Evolutionary conservation across 768 basidiomycete species (phyloP), one percentile per base, ranked within the genome.

Genomic region (Suillus lakei): DNA sequence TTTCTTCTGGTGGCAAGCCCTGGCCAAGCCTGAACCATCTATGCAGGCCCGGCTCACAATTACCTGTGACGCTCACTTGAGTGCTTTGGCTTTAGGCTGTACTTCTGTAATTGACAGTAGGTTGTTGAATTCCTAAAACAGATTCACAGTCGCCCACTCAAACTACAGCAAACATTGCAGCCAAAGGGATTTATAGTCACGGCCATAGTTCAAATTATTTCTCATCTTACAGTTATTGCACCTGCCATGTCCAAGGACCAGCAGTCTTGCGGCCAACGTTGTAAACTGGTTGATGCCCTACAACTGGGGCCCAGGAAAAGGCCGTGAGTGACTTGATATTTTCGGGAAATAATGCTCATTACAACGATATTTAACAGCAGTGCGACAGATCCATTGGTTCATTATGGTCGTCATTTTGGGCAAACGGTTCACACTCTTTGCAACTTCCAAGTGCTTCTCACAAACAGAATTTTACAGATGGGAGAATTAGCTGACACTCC

Each of bases 401-500:
- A 72, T 28, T 64, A 71, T 58, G 69, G 74, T 2, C 62, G 59
- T 2, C 73, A 75, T 50, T 75, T 75, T 32, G 67, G 72, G 4
- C 23, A 64, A 36, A 66, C 69, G 4, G 59, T 71, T 2, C 68
- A 72, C 51, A 63, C 69, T 1, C 67, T 73, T 16, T 75, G 72
- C 54, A 67, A 61, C 54, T 43, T 75, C 10, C 69, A 70, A 23
- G 51, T 60, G 4, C 53, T 73, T 2, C 8, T 75, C 26, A 68
- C 63, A 23, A 68, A 70, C 26, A 64, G 70, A n/a, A 43, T 72
- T n/a, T 18, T 62, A 15, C 41, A 60, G 43, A 61, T 46, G 21
- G 62, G 58, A 18, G 64, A 67, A 36, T 61, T 67, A 12, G 61
- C 56, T 6, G 50, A 63, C 41, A n/a, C 46, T n/a, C 58, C 61